Base-by-base conservation (phyloP, 164 flowering plant species). In the Vitis rotundifolia region DNA sequence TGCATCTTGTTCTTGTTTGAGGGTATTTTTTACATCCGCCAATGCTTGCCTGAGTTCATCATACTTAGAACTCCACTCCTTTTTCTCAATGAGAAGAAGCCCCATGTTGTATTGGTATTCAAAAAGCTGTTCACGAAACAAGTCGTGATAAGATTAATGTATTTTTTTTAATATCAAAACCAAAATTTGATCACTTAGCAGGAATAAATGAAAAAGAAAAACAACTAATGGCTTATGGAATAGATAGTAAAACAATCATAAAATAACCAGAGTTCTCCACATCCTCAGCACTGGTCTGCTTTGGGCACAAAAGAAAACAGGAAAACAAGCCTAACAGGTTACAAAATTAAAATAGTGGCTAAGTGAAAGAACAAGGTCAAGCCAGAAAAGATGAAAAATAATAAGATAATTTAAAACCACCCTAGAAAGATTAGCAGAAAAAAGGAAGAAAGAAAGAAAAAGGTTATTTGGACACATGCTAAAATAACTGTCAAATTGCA, bases 31-130 rank as follows among this genome's bases (percentile, higher is more conserved):
- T 11, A 85, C 83, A 78, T 92, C 97, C 4, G 51, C 70, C 59
- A 89, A 62, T 49, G 85, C 81, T 63, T 87, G 83, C 49, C 61
- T 80, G 18, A 96, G 80, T 51, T 88, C 88, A 59, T 91, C 94
- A 80, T 65, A 72, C 64, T 85, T 88, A 8, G 84, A 72, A 64
- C 81, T 71, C 96, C 97, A 92, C 44, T 93, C 94, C 69, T 89
- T 89, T 74, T 93, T 92, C 82, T 96, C 99, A 69, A 93, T 87
- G 77, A 96, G 75, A 15, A 96, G 91, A 71, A 91, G 88, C 19
- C 99, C 99, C 98, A 96, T 96, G 67, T 87, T 89, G 75, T 89
- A 88, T 69, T 96, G 99, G 77, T 96, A 96, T 26, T 93, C 97
- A 73, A 76, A 83, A 61, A 96, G 96, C 98, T 95, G 89, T 62